Evolutionary conservation across 768 basidiomycete genomes (phyloP).

Genomic region (Auriculariales sp.): DNA sequence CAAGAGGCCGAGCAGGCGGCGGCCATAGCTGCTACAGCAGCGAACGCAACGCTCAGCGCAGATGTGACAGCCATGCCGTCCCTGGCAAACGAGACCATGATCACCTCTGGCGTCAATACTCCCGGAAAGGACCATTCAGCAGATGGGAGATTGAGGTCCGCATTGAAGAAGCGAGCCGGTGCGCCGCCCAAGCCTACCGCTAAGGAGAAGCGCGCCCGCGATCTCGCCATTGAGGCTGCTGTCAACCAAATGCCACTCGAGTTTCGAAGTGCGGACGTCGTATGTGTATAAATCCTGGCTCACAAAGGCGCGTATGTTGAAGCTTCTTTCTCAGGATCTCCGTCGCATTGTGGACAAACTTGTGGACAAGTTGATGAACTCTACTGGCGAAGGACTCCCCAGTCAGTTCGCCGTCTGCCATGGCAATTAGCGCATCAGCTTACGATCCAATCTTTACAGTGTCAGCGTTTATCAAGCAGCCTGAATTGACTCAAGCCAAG

Average conservation of each 20-base stretch:
- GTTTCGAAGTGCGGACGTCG: slow-evolving; percentile 80
- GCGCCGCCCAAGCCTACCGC: slow-evolving; percentile 47
- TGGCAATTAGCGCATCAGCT: not conserved
- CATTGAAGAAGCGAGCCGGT: slow-evolving; percentile 24
- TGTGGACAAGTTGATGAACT: slow-evolving; percentile 61
- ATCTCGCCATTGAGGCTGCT: slow-evolving; percentile 57
- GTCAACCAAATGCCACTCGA: slow-evolving; percentile 72
- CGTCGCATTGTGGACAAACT: slow-evolving; percentile 70
- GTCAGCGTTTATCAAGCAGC: slow-evolving; percentile 57
- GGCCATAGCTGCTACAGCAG: slow-evolving; percentile 11
- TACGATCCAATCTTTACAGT: slow-evolving; percentile 29
- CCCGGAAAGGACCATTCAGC: slow-evolving; percentile 23
- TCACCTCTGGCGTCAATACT: slow-evolving; percentile 16
- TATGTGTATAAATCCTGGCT: slow-evolving; percentile 22
- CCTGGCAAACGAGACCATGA: slow-evolving; percentile 21
- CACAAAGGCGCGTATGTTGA: not conserved
- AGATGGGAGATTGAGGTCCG: slow-evolving; percentile 20
- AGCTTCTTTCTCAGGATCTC: slow-evolving; percentile 31
- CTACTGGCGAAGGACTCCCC: slow-evolving; percentile 43
- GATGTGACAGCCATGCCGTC: slow-evolving; percentile 11
- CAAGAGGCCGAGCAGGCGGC: slow-evolving; percentile 36
- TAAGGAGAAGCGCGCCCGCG: slow-evolving; percentile 75
- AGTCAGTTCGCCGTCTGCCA: slow-evolving; percentile 23
- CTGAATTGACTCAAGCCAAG: slow-evolving; percentile 76
- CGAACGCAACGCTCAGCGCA: slow-evolving; percentile 7